Evolutionary conservation across 2,329 filamentous ascomycete species (phyloP).

Genomic region (Parastagonospora avenae): DNA sequence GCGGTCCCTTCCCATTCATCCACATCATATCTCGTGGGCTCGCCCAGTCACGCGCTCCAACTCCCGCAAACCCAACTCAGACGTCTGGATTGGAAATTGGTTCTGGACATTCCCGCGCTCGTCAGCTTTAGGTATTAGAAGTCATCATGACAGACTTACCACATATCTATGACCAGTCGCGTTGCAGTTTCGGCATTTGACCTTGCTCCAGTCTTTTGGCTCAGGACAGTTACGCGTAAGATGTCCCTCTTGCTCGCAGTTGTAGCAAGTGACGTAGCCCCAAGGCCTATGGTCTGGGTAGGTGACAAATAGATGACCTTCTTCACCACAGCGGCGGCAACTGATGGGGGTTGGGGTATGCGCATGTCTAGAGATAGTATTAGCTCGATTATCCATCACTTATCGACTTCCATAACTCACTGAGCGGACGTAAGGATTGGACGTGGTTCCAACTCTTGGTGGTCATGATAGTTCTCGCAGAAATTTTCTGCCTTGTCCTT

Average conservation of each 20-base stretch:
- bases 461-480: neutral
- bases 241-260: slow-evolving; percentile 68
- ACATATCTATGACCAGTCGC: slow-evolving; percentile 48
- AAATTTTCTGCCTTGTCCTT: too few species aligned
- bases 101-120: too few species aligned
- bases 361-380: too few species aligned
- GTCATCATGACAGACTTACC: too few species aligned
- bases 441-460: neutral
- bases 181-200: slow-evolving; percentile 62
- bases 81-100: too few species aligned
- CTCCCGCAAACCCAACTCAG: too few species aligned
- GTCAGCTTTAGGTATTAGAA: too few species aligned
- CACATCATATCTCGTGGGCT: too few species aligned
- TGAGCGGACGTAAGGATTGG: neutral
- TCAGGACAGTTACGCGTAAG: slow-evolving; percentile 57
- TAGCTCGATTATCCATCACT: neutral
- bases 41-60: too few species aligned
- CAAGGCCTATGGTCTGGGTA: neutral
- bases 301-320: neutral
- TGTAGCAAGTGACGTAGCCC: slow-evolving; percentile 32
- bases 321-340: too few species aligned
- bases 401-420: neutral
- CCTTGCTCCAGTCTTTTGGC: slow-evolving; percentile 59
- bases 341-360: too few species aligned
- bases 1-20: too few species aligned